Base-by-base conservation (phyloP, 768 basidiomycete genomes). In the Pleurotus sapidus region DNA sequence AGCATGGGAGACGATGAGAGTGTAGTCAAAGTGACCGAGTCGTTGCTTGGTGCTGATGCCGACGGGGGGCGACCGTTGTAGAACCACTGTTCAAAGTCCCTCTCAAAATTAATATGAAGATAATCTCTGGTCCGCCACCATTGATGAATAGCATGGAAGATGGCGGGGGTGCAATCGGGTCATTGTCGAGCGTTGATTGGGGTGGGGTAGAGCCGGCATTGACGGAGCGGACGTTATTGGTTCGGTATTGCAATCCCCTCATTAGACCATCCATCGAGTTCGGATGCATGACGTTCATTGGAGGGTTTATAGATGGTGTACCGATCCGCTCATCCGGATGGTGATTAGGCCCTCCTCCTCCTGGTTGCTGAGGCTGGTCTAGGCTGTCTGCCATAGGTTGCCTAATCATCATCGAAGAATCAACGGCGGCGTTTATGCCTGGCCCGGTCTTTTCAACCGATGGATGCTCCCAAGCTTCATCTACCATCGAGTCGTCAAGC, bases 11-110 rank as follows among this genome's bases (percentile, higher is more conserved):
- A n/a, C n/a, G n/a, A n/a, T n/a, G n/a, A n/a, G n/a, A n/a, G n/a
- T n/a, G n/a, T n/a, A n/a, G n/a, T n/a, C n/a, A n/a, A n/a, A n/a
- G n/a, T n/a, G n/a, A n/a, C n/a, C n/a, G n/a, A n/a, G n/a, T n/a
- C n/a, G n/a, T n/a, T n/a, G n/a, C n/a, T n/a, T n/a, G n/a, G n/a
- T n/a, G n/a, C n/a, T n/a, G n/a, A n/a, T n/a, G n/a, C n/a, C n/a
- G n/a, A n/a, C n/a, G n/a, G n/a, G n/a, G n/a, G n/a, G n/a, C n/a
- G n/a, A n/a, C n/a, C n/a, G n/a, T n/a, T n/a, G n/a, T n/a, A n/a
- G 62, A 90, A 88, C 87, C 87, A 89, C 64, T 87, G 84, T 55
- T 84, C 84, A 70, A 89, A 89, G 63, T 88, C 88, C 64, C 86
- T 75, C 68, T 88, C 88, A 61, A 88, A 88, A 64, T 86, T 83